Evolutionary conservation across 2,329 filamentous ascomycete species (phyloP), one percentile per base, ranked within the genome.

Genomic region (Verticillium klebahnii): DNA sequence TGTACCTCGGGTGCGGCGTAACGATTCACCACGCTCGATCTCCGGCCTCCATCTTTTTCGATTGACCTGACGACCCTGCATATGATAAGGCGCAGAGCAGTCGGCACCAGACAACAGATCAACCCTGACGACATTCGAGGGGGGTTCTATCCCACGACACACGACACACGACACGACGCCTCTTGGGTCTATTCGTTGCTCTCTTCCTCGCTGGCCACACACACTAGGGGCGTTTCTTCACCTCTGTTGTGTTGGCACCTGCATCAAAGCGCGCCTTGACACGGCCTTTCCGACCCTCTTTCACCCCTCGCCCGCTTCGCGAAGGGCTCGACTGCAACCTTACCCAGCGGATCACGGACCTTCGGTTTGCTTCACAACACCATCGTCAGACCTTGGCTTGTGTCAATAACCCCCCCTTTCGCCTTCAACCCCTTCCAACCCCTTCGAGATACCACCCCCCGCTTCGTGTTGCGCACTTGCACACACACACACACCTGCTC

Each of bases 251-350:
- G 34, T 36, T 36, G 34, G 9, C 34, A 14, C 34, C 36, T 45
- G 23, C 57, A 45, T 58, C 57, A 58, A 32, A 58, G 57, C 57
- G 57, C 39, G 57, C 57, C 39, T 50, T 50, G 57, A 58, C 37
- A 40, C 39, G 55, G 32, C 55, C 29, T 57, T 29, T 57, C 34
- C 29, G n/a, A 50, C n/a, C 40, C 40, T 23, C 40, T 50, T 50
- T n/a, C 40, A 50, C 40, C 40, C 40, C 40, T 50, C 40, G 19
- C 40, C 19, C 40, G 8, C 40, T 8, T 50, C 40, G 40, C 40
- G n/a, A 50, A 50, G 23, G 40, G 40, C 23, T 50, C 40, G 6
- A 50, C 19, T 50, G 19, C 40, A 50, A 50, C 40, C 40, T 50
- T n/a, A 23, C n/a, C 40, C 40, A 12, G 17, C 40, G 3, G 11